A percentile compares a stretch with the other conserved stretches of the same genome.
phyloP scores from a whole-genome alignment of 83 land plant genomes.

The Isoetes engelmannii region DNA sequence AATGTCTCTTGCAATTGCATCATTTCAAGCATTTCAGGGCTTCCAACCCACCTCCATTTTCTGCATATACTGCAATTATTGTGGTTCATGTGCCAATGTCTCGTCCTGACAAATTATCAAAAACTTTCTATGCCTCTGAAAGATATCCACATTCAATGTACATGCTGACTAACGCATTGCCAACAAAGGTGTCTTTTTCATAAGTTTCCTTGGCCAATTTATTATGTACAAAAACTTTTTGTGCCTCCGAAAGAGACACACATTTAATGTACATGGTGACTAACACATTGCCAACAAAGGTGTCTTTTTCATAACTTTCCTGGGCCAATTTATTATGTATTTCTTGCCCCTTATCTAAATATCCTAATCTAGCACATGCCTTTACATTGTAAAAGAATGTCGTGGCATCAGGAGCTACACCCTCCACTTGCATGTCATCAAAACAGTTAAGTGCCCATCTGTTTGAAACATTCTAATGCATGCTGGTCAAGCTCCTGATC shows the following conservation, averaged over 20 bases:
- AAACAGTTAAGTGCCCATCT: constrained; percentile 18
- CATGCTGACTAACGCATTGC: constrained; percentile 19
- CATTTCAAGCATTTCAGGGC: constrained; percentile 2
- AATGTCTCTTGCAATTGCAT: background rate
- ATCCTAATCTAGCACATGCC: constrained; percentile 10
- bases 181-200: background rate
- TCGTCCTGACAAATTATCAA: background rate
- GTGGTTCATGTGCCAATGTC: constrained; percentile 7
- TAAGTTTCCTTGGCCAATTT: background rate
- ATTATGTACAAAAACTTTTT: background rate
- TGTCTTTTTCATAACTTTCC: background rate
- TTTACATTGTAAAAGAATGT: constrained; percentile 1
- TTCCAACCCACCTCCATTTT: constrained; percentile 14
- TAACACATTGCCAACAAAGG: background rate
- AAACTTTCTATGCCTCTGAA: constrained; percentile 5
- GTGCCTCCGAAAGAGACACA: too few relatives aligned
- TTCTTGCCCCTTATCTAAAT: background rate
- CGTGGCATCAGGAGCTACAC: background rate
- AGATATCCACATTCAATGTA: constrained; percentile 25
- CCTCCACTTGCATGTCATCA: constrained; percentile 2
- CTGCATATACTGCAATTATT: constrained; percentile 15
- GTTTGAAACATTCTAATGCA: too few relatives aligned
- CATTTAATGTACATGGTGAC: too few relatives aligned
- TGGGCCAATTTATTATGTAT: background rate
- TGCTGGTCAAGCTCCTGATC: too few relatives aligned